Evolutionary conservation across 1,284 basidiomycete genomes (phyloP), one percentile per base, ranked within the genome.

Genomic region (Cryptococcus hybrid): DNA sequence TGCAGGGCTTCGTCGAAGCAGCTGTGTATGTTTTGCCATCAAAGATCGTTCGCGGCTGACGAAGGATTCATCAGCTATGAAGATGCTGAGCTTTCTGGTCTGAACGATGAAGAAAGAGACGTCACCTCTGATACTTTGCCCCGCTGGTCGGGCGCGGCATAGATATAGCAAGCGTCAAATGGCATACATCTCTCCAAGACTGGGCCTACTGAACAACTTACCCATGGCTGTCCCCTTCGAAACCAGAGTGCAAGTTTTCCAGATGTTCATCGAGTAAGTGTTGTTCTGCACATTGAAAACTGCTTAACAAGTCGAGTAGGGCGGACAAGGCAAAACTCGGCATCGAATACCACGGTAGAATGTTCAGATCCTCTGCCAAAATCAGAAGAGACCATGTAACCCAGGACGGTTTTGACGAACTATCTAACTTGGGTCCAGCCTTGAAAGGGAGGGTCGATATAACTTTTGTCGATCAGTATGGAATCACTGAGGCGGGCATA

Each of bases 161-260:
- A 62, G 77, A 24, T 79, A 84, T 50, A 83, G 84, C 24, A 88
- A 88, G 65, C 86, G 88, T 7, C 85, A 90, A 63, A 75, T 90
- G 47, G 86, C 89, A 0, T 83, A 86, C 57, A 69, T 88, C 49
- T 89, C 89, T 5, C 95, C 94, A 0, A 86, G 92, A 3, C 83
- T 98, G 1, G 90, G 91, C 3, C 84, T 98, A 35, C 84, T 99
- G 52, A 92, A 97, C 80, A 94, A 97, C 74, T 90, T 98, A 53
- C 96, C 95, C 0, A 98, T 99, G 79, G 86, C 92, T 11, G 90
- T 99, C 57, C 95, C 94, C 0, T 99, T 99, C 77, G 87, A 90
- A 58, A 85, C 87, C 0, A 86, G 95, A 18, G 89, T 98, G 6
- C 83, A 87, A 47, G 92, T 98, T 48, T 97, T 98, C 78, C 83